These are phyloP conservation scores for Peronospora belbahrii DNA, from an alignment of 352 stramenopile species.

Conservation along the genomic window DNA sequence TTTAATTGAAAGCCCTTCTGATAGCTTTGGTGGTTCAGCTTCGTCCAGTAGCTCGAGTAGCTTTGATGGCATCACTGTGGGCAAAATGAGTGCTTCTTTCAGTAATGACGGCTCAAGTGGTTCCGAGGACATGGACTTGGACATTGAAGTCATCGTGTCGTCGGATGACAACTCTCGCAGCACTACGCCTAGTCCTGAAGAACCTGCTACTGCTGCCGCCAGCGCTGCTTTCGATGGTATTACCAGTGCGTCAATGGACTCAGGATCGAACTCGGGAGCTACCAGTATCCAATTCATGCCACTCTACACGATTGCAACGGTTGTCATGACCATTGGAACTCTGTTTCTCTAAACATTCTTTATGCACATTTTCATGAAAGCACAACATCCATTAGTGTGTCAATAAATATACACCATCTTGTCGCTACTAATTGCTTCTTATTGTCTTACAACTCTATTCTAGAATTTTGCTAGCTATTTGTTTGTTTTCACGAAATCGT, in stretches of 20 bases:
- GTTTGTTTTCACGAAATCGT: too few relatives aligned
- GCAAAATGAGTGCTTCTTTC: constrained; percentile 7
- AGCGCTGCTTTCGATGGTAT: too few relatives aligned
- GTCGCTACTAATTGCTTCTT: neutral
- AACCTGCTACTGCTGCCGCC: neutral
- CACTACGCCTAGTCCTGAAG: neutral
- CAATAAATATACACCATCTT: constrained; percentile 5
- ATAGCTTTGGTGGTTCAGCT: neutral
- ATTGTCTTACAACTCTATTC: too few relatives aligned
- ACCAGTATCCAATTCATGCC: constrained; percentile 2
- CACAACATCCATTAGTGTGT: neutral
- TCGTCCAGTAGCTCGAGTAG: neutral
- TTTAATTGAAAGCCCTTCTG: neutral
- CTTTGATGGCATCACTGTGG: too few relatives aligned
- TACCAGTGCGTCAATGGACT: neutral
- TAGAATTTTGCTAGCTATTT: too few relatives aligned
- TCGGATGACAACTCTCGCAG: constrained; percentile 6
- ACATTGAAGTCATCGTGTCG: constrained; percentile 1
- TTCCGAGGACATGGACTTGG: constrained; percentile 10
- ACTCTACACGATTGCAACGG: constrained; percentile 11
- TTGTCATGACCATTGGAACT: constrained; percentile 7
- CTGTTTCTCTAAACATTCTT: constrained; percentile 16
- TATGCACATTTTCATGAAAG: neutral
- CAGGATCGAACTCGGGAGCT: constrained; percentile 13
- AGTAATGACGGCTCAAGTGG: constrained; percentile 1